Base-by-base conservation (phyloP, 441 rosid genomes). In the Gossypium schwendimanii region DNA sequence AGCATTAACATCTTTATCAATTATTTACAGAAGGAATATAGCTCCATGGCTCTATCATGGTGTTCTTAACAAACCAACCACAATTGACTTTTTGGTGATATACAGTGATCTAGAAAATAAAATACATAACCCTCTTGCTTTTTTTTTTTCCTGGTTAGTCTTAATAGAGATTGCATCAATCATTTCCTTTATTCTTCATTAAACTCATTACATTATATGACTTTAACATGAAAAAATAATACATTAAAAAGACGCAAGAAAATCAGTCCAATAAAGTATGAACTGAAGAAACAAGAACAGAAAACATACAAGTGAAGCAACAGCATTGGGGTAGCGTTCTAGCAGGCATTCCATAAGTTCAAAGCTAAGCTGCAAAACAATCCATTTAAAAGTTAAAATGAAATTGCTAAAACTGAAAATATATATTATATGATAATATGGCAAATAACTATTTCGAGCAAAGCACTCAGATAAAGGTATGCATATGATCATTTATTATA, bases 311-410 rank as follows among this genome's bases (percentile, higher is more conserved):
- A 84, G 72, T 49, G 87, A 73, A 70, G 73, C 64, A 57, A 88
- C 78, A 55, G 84, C 88, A 53, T 75, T 77, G 12, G 96, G 80
- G 81, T 87, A 82, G 44, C 81, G 63, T 79, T 87, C 86, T 72
- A 94, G 82, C 39, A 94, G 84, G 81, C 91, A 85, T 72, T 92
- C 97, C 83, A 89, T 65, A 75, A 94, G 92, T 81, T 92, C 92
- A 79, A 92, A 92, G 86, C 85, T 85, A 57, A 92, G 89, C 98
- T 94, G 89, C 85, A 85, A 80, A 62, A 75, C 66, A 20, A 85
- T 74, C 73, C 3, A 79, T 63, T 53, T 3, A 47, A 62, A 78
- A 60, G 18, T 68, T 67, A 41, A 76, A 74, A 68, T 71, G 73
- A 75, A 64, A 68, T 52, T 70, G 63, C 20, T 5, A 59, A 79